Conservation (phyloP, 768 basidiomycete species). For the Coprinopsis cinerea region DNA sequence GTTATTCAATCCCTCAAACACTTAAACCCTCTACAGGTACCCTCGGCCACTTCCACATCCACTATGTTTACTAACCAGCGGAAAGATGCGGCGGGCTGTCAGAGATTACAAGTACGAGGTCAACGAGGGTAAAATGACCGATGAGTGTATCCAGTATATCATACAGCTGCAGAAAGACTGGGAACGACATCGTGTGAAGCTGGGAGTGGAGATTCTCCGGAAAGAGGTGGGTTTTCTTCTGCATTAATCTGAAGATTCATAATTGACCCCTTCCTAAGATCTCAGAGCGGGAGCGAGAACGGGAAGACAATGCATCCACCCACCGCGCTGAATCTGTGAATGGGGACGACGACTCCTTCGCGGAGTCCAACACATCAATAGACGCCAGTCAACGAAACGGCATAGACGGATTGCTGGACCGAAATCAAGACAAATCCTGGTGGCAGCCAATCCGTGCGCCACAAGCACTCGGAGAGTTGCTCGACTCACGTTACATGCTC, state of each 20-base stretch:
- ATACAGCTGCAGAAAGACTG: constrained; percentile 96
- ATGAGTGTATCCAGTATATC: constrained; percentile 92
- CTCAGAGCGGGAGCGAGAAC: constrained; percentile 61
- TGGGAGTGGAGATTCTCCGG: constrained; percentile 79
- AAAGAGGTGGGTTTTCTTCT: constrained; percentile 53
- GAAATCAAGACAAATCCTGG: constrained; percentile 48
- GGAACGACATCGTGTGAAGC: constrained; percentile 86
- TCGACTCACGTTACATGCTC: constrained; percentile 92
- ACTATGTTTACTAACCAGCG: constrained; percentile 4
- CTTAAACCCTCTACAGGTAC: constrained; percentile 88
- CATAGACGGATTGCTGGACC: constrained; percentile 82
- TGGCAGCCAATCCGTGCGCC: constrained; percentile 81
- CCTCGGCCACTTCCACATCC: not conserved
- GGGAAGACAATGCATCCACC: constrained; percentile 52
- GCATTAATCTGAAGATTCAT: not conserved
- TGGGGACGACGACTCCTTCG: constrained; percentile 26
- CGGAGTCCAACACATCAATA: constrained; percentile 30
- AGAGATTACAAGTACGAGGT: constrained; percentile 94
- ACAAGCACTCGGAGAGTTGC: constrained; percentile 80
- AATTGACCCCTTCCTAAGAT: constrained; percentile 38
- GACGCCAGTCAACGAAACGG: constrained; percentile 36
- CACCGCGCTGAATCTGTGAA: constrained; percentile 36
- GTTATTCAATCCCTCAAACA: constrained; percentile 83
- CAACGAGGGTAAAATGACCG: constrained; percentile 86
- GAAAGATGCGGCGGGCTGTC: constrained; percentile 94